phyloP scores from a whole-genome alignment of 2,329 filamentous ascomycete species.

The Drechslera avenae region DNA sequence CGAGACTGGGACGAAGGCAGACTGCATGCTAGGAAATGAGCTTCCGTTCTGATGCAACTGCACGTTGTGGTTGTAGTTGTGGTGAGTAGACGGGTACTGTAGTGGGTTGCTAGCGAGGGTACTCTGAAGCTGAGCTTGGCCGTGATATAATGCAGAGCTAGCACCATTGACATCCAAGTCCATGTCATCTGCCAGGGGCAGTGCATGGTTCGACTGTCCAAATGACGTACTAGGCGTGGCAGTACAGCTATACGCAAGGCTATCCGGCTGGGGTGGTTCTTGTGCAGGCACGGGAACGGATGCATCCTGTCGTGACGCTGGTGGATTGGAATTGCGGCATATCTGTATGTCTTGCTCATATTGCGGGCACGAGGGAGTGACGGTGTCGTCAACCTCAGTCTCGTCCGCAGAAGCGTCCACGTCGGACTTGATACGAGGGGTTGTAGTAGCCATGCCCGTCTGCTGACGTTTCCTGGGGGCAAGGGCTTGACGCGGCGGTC shows the following conservation, averaged over 20 bases:
- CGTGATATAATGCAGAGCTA: constrained; percentile 2
- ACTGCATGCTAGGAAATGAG: constrained; percentile 6
- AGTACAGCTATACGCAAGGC: background rate
- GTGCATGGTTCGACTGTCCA: constrained; percentile 12
- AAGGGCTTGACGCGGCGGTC: constrained; percentile 19
- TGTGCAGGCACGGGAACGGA: background rate
- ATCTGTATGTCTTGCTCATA: background rate
- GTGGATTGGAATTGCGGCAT: background rate
- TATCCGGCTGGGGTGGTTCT: background rate
- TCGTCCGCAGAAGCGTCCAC: constrained; percentile 24
- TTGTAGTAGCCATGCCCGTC: background rate
- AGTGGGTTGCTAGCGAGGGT: constrained; percentile 8
- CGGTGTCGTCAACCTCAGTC: constrained; percentile 29
- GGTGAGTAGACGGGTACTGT: constrained; percentile 6
- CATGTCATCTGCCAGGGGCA: constrained; percentile 8
- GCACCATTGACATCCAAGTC: constrained; percentile 19
- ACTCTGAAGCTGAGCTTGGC: constrained; percentile 1
- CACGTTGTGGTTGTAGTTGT: constrained; percentile 7
- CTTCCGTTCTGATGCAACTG: background rate
- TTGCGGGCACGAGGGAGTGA: background rate
- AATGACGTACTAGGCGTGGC: constrained; percentile 11
- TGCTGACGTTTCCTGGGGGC: constrained; percentile 20
- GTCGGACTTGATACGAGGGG: background rate
- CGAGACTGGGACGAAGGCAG: background rate
- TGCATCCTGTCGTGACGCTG: background rate